Conservation (phyloP, 352 stramenopile genomes). For the Phytophthora idaei region DNA sequence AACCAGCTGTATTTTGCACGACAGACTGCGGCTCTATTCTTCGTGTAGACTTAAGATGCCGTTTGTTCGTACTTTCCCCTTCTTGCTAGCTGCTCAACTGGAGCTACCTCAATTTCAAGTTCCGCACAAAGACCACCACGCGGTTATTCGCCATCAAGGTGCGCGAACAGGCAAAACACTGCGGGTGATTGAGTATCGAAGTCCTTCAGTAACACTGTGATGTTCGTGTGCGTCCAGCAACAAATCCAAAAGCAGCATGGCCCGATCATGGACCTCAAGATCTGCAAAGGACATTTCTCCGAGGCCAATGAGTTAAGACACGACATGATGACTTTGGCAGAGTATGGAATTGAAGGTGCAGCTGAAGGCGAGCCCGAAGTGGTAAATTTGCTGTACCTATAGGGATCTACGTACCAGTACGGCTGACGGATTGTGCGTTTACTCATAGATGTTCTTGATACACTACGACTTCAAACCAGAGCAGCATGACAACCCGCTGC, state of each 20-base stretch:
- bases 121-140: slow-evolving; percentile 56
- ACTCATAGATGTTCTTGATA: slow-evolving; percentile 46
- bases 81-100: slow-evolving; percentile 56
- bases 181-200: background rate
- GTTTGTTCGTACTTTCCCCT: background rate
- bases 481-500: slow-evolving; percentile 64
- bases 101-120: slow-evolving; percentile 69
- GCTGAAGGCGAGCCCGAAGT: slow-evolving; percentile 46
- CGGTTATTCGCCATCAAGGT: slow-evolving; percentile 60
- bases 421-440: slow-evolving; percentile 8
- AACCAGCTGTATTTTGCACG: background rate
- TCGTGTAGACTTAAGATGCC: background rate
- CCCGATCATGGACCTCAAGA: slow-evolving; percentile 55
- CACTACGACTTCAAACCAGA: slow-evolving; percentile 72
- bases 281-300: slow-evolving; percentile 63
- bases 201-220: background rate
- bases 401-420: background rate
- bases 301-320: slow-evolving; percentile 57
- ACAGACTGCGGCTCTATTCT: background rate
- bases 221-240: slow-evolving; percentile 28
- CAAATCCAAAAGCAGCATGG: slow-evolving; percentile 61
- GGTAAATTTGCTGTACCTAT: slow-evolving; percentile 15
- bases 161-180: no score
- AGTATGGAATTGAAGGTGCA: slow-evolving; percentile 59
- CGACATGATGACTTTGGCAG: slow-evolving; percentile 54